phyloP scores from a whole-genome alignment of 2,329 filamentous ascomycete genomes.

The Acephala macrosclerotiorum region DNA sequence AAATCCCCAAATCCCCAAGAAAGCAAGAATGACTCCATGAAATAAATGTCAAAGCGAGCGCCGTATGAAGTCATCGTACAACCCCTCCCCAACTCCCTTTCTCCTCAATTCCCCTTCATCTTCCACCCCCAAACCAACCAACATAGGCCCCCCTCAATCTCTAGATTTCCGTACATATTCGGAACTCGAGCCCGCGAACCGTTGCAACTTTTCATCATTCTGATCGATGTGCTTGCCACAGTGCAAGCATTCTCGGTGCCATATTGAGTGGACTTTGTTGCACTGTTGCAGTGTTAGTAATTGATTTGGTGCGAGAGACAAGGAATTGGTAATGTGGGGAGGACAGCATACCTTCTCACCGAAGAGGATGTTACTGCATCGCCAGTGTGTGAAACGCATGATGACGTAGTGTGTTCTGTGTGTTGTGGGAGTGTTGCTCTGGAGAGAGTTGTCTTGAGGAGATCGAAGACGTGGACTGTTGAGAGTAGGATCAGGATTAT shows the following conservation, averaged over 20 bases:
- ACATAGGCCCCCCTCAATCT: too few species aligned
- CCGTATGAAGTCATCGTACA: constrained; percentile 3
- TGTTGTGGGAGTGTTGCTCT: neutral
- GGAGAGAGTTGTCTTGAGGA: neutral
- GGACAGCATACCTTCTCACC: neutral
- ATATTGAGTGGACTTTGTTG: constrained; percentile 11
- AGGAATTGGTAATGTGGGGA: too few species aligned
- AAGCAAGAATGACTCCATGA: constrained; percentile 1
- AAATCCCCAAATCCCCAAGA: neutral
- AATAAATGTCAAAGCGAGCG: neutral
- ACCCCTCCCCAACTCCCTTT: neutral
- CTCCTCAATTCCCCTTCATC: too few species aligned
- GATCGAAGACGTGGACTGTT: too few species aligned
- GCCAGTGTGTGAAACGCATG: constrained; percentile 12
- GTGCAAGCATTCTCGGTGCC: constrained; percentile 10
- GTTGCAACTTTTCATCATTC: constrained; percentile 7
- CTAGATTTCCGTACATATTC: too few species aligned
- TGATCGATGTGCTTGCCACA: constrained; percentile 12
- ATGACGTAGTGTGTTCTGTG: neutral
- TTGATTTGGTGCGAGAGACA: too few species aligned
- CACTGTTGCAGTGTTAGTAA: neutral
- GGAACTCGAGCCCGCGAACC: neutral
- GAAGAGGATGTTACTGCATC: constrained; percentile 10
- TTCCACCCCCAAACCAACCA: too few species aligned
- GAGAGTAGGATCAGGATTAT: neutral